Evolutionary conservation across 768 basidiomycete genomes (phyloP), one percentile per base, ranked within the genome.

Genomic region (Leucosporidium yakuticum): DNA sequence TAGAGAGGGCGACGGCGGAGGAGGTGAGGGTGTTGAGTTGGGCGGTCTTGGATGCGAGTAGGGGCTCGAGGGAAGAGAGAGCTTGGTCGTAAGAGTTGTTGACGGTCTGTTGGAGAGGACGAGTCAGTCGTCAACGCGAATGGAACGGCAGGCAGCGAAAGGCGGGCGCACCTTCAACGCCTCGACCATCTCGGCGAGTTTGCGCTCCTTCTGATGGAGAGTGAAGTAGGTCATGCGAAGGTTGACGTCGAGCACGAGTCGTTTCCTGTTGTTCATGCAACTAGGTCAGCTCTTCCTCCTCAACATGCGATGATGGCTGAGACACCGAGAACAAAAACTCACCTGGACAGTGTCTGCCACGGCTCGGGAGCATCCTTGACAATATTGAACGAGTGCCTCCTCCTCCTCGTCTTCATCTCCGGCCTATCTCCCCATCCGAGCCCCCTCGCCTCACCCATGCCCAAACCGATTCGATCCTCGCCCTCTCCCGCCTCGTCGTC

Each of bases 31-130:
- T 9, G 39, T 47, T 23, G 47, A 56, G 55, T 6, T 57, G 47
- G 3, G 29, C 47, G 14, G 44, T 56, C 47, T 51, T 47, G n/a
- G 20, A 9, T 12, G 15, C n/a, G 56, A 64, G 49, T 23, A 31
- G 57, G 12, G 8, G 25, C 9, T 21, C 21, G 49, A 58, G 36
- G 17, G 64, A 58, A 4, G 39, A 7, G 36, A 64, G 25, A 14
- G 64, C 56, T 19, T 57, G 48, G 56, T 23, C 36, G 64, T 65
- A 60, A n/a, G 64, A 60, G 19, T 34, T 34, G n/a, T 53, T 57
- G 25, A 58, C 27, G 14, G 39, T 25, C 56, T 64, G 63, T 9
- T 7, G 1, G 17, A 3, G 53, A n/a, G n/a, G 2, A 19, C 6
- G 50, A 27, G 50, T 51, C 14, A 51, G 50, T 21, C 14, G 9